Conservation (phyloP, 495 filamentous ascomycete species). For the Xylaria acuta region DNA sequence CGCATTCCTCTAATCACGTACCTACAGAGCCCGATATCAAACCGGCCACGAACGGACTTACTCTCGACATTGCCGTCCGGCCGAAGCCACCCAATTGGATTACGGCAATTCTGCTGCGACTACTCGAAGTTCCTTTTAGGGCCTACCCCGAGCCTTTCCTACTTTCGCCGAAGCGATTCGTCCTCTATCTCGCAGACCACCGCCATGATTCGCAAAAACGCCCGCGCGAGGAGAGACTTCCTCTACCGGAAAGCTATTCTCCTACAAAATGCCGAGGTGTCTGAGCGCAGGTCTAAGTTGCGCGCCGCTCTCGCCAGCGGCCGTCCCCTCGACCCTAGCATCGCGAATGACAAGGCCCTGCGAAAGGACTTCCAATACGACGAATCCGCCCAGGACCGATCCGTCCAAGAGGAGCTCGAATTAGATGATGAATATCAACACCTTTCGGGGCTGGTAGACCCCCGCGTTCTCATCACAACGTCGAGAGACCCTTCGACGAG, state of each 20-base stretch:
- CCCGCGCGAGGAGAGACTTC: slow-evolving; percentile 89
- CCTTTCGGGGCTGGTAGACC: slow-evolving; percentile 83
- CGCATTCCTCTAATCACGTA: neutral
- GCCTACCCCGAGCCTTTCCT: neutral
- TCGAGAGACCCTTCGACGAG: slow-evolving; percentile 85
- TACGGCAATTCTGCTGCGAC: neutral
- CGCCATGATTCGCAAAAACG: slow-evolving; percentile 63
- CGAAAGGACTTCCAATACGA: slow-evolving; percentile 94
- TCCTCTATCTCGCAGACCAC: neutral
- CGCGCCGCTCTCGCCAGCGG: slow-evolving; percentile 79
- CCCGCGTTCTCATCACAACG: slow-evolving; percentile 81
- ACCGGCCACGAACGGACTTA: neutral
- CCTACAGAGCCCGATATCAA: neutral
- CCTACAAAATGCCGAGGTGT: slow-evolving; percentile 89
- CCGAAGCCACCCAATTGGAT: neutral
- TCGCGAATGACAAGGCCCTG: slow-evolving; percentile 86
- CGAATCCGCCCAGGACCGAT: slow-evolving; percentile 70
- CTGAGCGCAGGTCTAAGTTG: slow-evolving; percentile 86
- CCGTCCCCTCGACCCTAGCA: slow-evolving; percentile 83
- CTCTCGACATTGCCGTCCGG: neutral
- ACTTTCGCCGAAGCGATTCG: neutral
- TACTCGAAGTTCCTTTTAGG: neutral
- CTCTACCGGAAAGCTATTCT: slow-evolving; percentile 74
- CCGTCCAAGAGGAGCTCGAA: slow-evolving; percentile 68
- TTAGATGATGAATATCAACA: slow-evolving; percentile 96